Base-by-base conservation (phyloP, 495 filamentous ascomycete genomes). In the Elasticomyces elasticus region DNA sequence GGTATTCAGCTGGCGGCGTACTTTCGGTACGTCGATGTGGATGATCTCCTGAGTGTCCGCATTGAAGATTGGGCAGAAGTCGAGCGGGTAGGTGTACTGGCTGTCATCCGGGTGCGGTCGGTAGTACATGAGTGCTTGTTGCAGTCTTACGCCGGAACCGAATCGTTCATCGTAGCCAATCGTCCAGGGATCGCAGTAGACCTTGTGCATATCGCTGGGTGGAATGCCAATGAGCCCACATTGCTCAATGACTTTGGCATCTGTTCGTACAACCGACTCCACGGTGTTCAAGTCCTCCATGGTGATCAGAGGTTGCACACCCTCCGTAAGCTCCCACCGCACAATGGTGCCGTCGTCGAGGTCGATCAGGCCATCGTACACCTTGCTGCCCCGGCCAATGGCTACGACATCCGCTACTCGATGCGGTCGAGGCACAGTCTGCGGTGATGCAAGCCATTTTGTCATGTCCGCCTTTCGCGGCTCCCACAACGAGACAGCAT, bases 61-160 rank as follows among this genome's bases (percentile, higher is more conserved):
- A 59, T 94, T 88, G 71, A 78, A 91, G 65, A 96, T 94, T 2
- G 90, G 90, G 62, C 87, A 94, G 75, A 96, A 96, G 69, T 96
- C 90, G 46, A 96, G 77, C 0, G 90, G 90, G 62, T 82, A 95
- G 19, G 84, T 83, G 69, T 96, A 96, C 68, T 96, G 90, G 62
- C 79, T 86, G 69, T 90, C 86, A 63, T 96, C 90, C 37, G 84
- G 56, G 61, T 89, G 76, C 15, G 89, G 90, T 23, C 90, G 81
- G 67, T 95, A 96, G 73, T 96, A 96, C 87, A 95, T 94, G 33
- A 96, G 72, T 15, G 89, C 90, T 68, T 96, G 90, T 65, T 96
- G 90, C 15, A 95, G 77, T 52, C 90, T 83, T 26, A 88, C 75
- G 30, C 74, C 76, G 62, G 71, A 89, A 48, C 90, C 89, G 61